Percentiles rank a stretch among this genome's conserved stretches.
Conservation (phyloP, 441 rosid genomes). For the Mallotus japonicus region DNA sequence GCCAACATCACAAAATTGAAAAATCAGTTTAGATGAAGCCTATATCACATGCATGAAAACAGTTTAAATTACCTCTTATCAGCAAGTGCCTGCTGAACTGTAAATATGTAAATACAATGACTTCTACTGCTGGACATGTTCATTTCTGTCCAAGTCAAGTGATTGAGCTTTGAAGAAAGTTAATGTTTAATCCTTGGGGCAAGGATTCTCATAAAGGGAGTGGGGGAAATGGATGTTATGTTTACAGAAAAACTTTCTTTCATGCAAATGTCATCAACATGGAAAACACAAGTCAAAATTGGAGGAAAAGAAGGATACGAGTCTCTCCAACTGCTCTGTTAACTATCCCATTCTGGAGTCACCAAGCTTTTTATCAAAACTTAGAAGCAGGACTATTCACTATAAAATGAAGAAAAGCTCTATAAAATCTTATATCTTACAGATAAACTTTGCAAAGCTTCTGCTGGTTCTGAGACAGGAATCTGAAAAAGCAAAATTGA, state of each 20-base stretch:
- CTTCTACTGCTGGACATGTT: conserved; percentile 92
- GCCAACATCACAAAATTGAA: conserved; percentile 23
- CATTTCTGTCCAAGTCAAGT: conserved; percentile 64
- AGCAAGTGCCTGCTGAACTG: conserved; percentile 51
- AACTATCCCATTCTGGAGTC: conserved; percentile 65
- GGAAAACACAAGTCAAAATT: background rate
- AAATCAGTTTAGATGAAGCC: conserved; percentile 8
- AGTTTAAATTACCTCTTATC: conserved; percentile 45
- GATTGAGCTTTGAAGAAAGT: conserved; percentile 17
- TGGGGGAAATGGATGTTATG: background rate
- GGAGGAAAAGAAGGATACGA: conserved; percentile 52
- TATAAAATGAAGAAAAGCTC: conserved; percentile 19
- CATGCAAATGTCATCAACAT: background rate
- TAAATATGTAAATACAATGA: conserved; percentile 74
- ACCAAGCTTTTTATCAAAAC: conserved; percentile 9
- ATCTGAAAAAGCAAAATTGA: conserved; percentile 39
- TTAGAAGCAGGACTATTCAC: conserved; percentile 28
- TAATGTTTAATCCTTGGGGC: conserved; percentile 6
- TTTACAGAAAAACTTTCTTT: background rate
- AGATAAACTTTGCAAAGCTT: conserved; percentile 62
- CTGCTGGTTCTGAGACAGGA: conserved; percentile 41
- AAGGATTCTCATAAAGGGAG: background rate
- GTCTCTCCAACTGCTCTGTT: conserved; percentile 93
- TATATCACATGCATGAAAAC: conserved; percentile 6
- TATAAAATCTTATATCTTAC: conserved; percentile 47